Percentiles rank a stretch among this genome's conserved stretches.
Evolutionary conservation across 78 protist species (phyloP).

Genomic region (Ministeria vibrans): DNA sequence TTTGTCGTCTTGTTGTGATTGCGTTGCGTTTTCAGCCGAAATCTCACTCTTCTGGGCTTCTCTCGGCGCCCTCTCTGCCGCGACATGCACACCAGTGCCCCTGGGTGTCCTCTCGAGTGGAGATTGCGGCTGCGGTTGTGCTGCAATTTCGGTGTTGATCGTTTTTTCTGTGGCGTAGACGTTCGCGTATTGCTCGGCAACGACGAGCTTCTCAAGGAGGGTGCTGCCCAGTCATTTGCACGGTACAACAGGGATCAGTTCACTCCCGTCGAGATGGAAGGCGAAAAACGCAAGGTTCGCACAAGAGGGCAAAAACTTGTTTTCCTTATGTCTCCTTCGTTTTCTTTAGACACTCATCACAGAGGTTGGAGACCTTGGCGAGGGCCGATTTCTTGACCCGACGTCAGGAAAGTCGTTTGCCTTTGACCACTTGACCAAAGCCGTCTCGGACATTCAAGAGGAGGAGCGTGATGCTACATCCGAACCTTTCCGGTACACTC

Average conservation of each 20-base stretch:
- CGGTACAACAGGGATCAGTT: constrained; percentile 21
- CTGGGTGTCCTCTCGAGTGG: no score
- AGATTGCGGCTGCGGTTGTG: no score
- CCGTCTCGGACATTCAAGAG: neutral
- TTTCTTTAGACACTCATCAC: constrained; percentile 24
- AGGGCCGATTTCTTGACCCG: constrained; percentile 8
- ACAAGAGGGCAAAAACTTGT: neutral
- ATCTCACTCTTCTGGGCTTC: no score
- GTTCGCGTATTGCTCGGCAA: constrained; percentile 11
- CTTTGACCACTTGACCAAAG: constrained; percentile 21
- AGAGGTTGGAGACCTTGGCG: neutral
- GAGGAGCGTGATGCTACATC: neutral
- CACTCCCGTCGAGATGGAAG: neutral
- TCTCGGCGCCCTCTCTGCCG: no score
- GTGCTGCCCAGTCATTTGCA: neutral
- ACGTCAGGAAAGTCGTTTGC: neutral
- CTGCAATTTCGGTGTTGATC: neutral
- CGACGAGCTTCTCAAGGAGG: constrained; percentile 17
- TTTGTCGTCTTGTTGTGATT: no score
- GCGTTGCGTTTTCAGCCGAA: no score
- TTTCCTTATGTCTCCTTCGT: neutral
- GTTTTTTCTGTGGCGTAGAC: neutral
- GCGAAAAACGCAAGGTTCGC: neutral
- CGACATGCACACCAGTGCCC: no score
- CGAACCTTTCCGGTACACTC: neutral